phyloP scores from a whole-genome alignment of 306 rosid genomes.

The Casuarina cunninghamiana region DNA sequence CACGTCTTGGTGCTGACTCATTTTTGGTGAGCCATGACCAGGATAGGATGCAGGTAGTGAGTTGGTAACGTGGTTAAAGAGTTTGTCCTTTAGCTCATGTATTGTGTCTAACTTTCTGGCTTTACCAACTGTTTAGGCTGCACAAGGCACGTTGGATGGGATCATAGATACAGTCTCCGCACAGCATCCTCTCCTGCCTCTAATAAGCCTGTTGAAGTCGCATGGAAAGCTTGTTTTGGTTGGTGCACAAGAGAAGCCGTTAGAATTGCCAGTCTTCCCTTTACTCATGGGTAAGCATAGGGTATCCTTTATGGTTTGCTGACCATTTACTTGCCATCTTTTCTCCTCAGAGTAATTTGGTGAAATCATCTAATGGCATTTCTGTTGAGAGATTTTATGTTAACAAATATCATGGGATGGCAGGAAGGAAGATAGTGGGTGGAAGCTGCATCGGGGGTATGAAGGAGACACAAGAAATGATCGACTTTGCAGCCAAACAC shows the following conservation, averaged over 20 bases:
- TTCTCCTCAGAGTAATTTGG: no score
- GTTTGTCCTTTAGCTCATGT: background rate
- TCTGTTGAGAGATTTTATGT: background rate
- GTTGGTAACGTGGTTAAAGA: background rate
- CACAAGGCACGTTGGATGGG: conserved; percentile 16
- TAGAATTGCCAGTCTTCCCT: conserved; percentile 4
- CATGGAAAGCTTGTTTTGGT: conserved; percentile 18
- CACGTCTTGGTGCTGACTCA: conserved; percentile 16
- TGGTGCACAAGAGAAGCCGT: conserved; percentile 9
- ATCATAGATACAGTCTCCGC: conserved; percentile 24
- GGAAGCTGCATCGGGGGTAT: conserved; percentile 30
- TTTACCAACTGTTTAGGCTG: background rate
- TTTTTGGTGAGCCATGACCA: conserved; percentile 22
- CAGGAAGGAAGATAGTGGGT: conserved; percentile 27
- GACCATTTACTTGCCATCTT: background rate
- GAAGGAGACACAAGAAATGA: conserved; percentile 38
- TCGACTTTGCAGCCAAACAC: conserved; percentile 5
- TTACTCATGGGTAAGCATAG: conserved; percentile 3
- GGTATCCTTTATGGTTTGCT: no score
- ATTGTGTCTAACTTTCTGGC: background rate
- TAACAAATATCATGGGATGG: background rate
- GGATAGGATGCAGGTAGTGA: conserved; percentile 9
- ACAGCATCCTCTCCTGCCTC: background rate
- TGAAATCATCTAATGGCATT: background rate
- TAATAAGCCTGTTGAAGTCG: background rate